Evolutionary conservation across 2,329 filamentous ascomycete species (phyloP).

Genomic region (Botryotinia calthae): DNA sequence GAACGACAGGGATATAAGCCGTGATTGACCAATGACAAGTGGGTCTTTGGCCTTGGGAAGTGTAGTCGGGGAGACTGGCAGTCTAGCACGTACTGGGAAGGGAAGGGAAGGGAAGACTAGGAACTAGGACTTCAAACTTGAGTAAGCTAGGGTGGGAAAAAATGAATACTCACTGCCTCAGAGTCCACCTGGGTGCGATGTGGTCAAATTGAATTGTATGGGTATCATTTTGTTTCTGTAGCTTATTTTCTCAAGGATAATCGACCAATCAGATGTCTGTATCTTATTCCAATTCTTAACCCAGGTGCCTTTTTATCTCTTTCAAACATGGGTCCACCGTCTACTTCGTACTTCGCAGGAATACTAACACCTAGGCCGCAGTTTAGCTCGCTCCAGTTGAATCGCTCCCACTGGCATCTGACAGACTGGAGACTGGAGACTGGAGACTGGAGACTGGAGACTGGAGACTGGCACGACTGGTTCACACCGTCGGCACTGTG

Average conservation of each 20-base stretch:
- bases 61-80: background rate
- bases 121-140: too few relatives aligned
- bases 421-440: background rate
- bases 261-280: background rate
- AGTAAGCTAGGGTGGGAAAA: too few relatives aligned
- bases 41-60: background rate
- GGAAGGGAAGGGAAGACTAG: too few relatives aligned
- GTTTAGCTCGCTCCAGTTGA: background rate
- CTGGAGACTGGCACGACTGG: background rate
- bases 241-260: background rate
- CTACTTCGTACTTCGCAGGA: background rate
- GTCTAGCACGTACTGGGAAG: background rate
- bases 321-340: background rate
- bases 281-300: background rate
- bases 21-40: background rate
- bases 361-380: background rate
- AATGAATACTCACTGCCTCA: too few relatives aligned
- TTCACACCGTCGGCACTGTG: background rate
- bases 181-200: background rate
- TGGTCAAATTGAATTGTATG: background rate
- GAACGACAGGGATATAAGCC: background rate
- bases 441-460: background rate
- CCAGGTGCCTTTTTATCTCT: background rate
- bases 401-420: background rate
- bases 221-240: background rate